These are phyloP conservation scores for Melocanna baccifera DNA, from an alignment of 176 grass and related monocot genomes.

Conservation along the genomic window DNA sequence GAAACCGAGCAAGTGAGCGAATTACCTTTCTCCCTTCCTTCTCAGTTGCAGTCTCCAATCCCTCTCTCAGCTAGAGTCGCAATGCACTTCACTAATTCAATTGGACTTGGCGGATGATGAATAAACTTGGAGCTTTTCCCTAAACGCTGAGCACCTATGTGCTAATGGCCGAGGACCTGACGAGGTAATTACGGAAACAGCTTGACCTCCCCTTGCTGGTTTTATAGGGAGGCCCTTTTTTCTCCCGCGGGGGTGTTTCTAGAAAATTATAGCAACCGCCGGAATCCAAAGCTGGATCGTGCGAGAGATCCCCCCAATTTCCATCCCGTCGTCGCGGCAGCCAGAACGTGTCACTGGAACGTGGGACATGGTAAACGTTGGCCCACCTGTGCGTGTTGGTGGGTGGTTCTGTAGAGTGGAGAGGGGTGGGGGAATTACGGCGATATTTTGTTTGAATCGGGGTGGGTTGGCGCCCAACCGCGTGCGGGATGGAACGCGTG, in stretches of 20 bases:
- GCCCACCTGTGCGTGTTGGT: accelerated
- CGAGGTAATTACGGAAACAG: slow-evolving; percentile 18
- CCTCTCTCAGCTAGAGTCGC: neutral
- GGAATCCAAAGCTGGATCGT: slow-evolving; percentile 27
- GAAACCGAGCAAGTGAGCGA: neutral
- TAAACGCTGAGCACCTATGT: neutral
- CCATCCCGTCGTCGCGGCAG: accelerated
- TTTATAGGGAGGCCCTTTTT: slow-evolving; percentile 18
- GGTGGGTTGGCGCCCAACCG: slow-evolving; percentile 24
- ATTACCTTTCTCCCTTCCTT: neutral
- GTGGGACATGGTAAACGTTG: accelerated
- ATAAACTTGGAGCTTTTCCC: neutral
- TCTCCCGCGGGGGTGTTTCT: neutral
- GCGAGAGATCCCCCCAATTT: neutral
- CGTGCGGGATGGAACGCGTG: neutral
- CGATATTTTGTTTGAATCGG: slow-evolving; percentile 2
- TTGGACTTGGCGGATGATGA: neutral
- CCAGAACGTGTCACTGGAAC: accelerated
- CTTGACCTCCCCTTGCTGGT: slow-evolving; percentile 5
- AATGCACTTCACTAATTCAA: neutral
- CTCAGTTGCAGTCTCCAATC: neutral
- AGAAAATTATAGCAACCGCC: slow-evolving; percentile 30
- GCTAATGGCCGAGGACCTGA: slow-evolving; percentile 13
- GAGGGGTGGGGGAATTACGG: neutral
- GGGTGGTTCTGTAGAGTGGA: accelerated